Evolutionary conservation across 2,329 filamentous ascomycete genomes (phyloP), one percentile per base, ranked within the genome.

Genomic region (Erysiphe neolycopersici): DNA sequence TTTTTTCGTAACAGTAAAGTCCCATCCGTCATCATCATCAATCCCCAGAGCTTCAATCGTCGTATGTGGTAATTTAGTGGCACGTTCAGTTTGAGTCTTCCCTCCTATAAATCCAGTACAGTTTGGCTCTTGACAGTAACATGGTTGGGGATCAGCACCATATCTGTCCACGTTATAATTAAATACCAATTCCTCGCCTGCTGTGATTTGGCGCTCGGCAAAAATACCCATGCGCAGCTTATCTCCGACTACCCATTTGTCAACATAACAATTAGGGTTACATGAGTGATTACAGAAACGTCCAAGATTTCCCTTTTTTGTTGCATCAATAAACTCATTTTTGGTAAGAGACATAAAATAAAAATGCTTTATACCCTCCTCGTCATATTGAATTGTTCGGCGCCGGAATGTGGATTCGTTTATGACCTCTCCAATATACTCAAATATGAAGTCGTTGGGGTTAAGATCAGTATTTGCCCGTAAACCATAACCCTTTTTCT

Each of bases 81-180:
- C 84, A 50, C 83, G 79, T 59, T 93, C 87, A 2, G 89, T 95
- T 61, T 98, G 89, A 1, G 89, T 95, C 65, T 92, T 93, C 56
- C 89, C 89, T 51, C 89, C 89, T 51, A 98, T 94, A 60, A 83
- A 95, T 44, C 89, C 89, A 17, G 84, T 83, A 61, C 89, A 98
- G 56, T 94, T 95, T 16, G 76, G 68, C 61, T 98, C 89, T 48
- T 74, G 85, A 59, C 89, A 98, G 60, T 95, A 95, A 61, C 89
- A 98, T 26, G 83, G 84, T 60, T 95, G 87, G 38, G 89, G 87
- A 53, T 98, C 84, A 38, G 89, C 85, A 49, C 89, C 89, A 57
- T 98, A 98, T 50, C 89, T 77, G 61, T 98, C 89, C 50, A 98
- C 89, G 54, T 98, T 98, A 71, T 98, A 98, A 64, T 98, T 94